phyloP scores from a whole-genome alignment of 1,284 basidiomycete species.

The Retiboletus flavoniger region DNA sequence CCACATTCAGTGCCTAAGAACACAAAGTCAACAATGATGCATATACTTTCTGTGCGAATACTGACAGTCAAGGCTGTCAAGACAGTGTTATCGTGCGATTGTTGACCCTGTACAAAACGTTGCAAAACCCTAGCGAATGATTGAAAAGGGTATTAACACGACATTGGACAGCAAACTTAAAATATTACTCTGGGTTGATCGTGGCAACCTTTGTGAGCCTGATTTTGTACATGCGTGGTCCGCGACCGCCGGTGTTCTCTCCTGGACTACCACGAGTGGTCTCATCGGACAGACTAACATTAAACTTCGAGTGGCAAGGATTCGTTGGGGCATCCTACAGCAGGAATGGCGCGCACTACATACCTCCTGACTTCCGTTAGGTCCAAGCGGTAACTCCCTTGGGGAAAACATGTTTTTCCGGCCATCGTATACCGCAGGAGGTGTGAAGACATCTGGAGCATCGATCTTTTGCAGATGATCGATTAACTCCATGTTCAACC shows the following conservation, averaged over 20 bases:
- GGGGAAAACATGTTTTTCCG: slow-evolving; percentile 72
- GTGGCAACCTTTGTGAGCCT: slow-evolving; percentile 64
- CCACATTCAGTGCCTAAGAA: slow-evolving; percentile 67
- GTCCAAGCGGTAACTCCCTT: slow-evolving; percentile 55
- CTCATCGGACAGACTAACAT: slow-evolving; percentile 50
- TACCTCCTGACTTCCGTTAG: slow-evolving; percentile 47
- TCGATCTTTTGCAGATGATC: slow-evolving; percentile 53
- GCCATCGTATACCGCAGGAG: slow-evolving; percentile 70
- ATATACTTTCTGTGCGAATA: background rate
- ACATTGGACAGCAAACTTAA: slow-evolving; percentile 2
- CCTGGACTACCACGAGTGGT: slow-evolving; percentile 35
- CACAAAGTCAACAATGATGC: slow-evolving; percentile 1
- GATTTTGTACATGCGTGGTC: slow-evolving; percentile 63
- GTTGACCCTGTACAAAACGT: slow-evolving; percentile 64
- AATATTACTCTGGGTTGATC: slow-evolving; percentile 68
- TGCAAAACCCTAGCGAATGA: slow-evolving; percentile 50
- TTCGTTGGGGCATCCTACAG: background rate
- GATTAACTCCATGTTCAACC: slow-evolving; percentile 67
- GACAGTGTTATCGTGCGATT: slow-evolving; percentile 67
- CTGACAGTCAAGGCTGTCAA: slow-evolving; percentile 70
- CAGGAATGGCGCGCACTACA: slow-evolving; percentile 19
- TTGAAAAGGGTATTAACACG: slow-evolving; percentile 7
- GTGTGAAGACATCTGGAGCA: slow-evolving; percentile 61
- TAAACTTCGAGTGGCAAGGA: slow-evolving; percentile 46
- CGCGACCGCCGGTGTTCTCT: slow-evolving; percentile 37